Base-by-base conservation (phyloP, 139 green algal genomes). In the Ettlia oleoabundans region DNA sequence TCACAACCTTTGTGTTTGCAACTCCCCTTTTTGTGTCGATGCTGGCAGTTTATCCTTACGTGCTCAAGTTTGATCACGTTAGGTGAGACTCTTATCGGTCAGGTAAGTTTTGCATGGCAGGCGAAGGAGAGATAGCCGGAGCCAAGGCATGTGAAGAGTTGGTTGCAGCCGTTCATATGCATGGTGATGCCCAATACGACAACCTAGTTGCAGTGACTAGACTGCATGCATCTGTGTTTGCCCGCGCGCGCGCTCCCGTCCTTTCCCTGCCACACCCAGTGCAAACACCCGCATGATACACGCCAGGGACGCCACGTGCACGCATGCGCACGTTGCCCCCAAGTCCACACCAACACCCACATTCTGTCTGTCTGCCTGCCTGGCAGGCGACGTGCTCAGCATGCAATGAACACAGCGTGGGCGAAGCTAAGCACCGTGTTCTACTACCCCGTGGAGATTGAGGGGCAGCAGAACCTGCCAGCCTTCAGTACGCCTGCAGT, bases 361-460 rank as follows among this genome's bases (percentile, higher is more conserved):
- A n/a, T n/a, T n/a, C n/a, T n/a, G n/a, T n/a, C n/a, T n/a, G n/a
- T n/a, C n/a, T n/a, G n/a, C n/a, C n/a, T n/a, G n/a, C n/a, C n/a
- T 52, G 37, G 71, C 85, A 91, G 88, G 75, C 89, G 90, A 43
- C 42, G 78, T n/a, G 91, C 83, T 2, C 88, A 98, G 88, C 94
- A 98, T 84, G 91, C 92, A 81, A 90, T 98, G 18, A 99, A 99
- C 91, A 96, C 96, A 75, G 68, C 98, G 4, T 99, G 96, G 96
- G 96, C 96, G 51, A 96, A 93, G 55, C 47, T 94, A 24, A 94
- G 82, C 81, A 98, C 95, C 1, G 70, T 78, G 13, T 88, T 89
- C 52, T 98, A 97, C 86, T 98, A 96, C 85, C 63, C 77, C 1
- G 92, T 98, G 13, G 64, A 96, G 87, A 85, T 98, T 19, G 77